Evolutionary conservation across 1,139 yeast species (phyloP).

Genomic region (Yamadazyma taylorii): DNA sequence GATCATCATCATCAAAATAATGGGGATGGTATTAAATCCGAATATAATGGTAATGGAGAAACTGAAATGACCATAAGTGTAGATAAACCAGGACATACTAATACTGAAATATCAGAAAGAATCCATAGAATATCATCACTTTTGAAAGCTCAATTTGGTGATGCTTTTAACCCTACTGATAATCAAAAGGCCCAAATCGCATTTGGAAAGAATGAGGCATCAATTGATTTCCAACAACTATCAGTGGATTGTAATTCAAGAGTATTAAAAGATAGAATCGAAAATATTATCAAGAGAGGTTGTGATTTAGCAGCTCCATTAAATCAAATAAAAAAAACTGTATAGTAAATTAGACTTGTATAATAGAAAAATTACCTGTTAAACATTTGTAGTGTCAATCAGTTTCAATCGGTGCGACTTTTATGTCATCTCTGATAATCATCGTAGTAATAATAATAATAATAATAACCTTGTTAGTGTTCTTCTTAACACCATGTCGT

Average conservation of each 20-base stretch:
- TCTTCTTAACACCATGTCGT: slow-evolving; percentile 10
- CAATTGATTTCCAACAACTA: slow-evolving; percentile 61
- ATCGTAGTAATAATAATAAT: too few relatives aligned
- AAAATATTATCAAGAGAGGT: slow-evolving; percentile 76
- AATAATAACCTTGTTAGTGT: not conserved
- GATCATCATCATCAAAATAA: slow-evolving; percentile 9
- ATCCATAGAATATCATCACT: slow-evolving; percentile 63
- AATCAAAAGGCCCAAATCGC: slow-evolving; percentile 51
- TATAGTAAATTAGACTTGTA: slow-evolving; percentile 6
- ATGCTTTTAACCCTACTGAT: slow-evolving; percentile 50
- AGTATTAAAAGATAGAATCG: slow-evolving; percentile 79
- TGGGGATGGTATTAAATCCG: too few relatives aligned
- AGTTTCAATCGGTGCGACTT: not conserved
- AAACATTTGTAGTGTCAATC: too few relatives aligned
- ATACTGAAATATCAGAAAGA: slow-evolving; percentile 49
- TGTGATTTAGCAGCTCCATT: slow-evolving; percentile 83
- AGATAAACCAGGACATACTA: slow-evolving; percentile 30
- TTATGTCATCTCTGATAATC: not conserved
- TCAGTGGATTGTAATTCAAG: slow-evolving; percentile 75
- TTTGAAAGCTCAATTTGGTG: slow-evolving; percentile 86
- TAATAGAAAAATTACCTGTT: too few relatives aligned
- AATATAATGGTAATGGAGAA: slow-evolving; percentile 9
- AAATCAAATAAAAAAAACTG: slow-evolving; percentile 13
- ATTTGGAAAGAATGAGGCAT: slow-evolving; percentile 76
- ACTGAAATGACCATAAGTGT: slow-evolving; percentile 17